Base-by-base conservation (phyloP, 208 protist species). In the Leishmania aethiopica region DNA sequence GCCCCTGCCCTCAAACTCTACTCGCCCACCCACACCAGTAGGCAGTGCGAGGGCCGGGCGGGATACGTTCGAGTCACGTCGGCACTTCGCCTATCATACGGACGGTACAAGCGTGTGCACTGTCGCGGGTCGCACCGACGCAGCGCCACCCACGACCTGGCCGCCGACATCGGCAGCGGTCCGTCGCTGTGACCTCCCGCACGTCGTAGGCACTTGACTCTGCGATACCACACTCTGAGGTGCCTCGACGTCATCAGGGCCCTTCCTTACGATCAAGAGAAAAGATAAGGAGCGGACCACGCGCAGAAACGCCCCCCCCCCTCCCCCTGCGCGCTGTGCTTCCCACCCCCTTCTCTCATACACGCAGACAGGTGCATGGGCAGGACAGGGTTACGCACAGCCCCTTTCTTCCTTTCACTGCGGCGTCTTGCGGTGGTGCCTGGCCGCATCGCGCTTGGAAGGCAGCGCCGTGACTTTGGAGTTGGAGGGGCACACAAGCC, bases 391-490 rank as follows among this genome's bases (percentile, higher is more conserved):
- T 2, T 49, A 49, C 67, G 5, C 67, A 49, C 40, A 3, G 1
- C 62, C 15, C 32, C 10, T 47, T n/a, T 72, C 7, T 28, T 72
- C 67, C 17, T 28, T 47, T n/a, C 7, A n/a, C n/a, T 25, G 25
- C 71, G 40, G 25, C 71, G 45, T 75, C 40, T 49, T 57, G 28
- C 15, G 25, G 47, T 32, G 8, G 71, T 57, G 47, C 17, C 47
- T 17, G 28, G n/a, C 71, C 51, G 73, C 25, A 8, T 35, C 35
- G 73, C 35, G 57, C 79, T 86, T 89, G 59, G 67, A 8, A 37
- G 82, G 85, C 57, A 89, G 70, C 45, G 57, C 75, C 22, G 22
- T 60, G 35, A 71, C 49, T 45, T 75, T 19, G 40, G 62, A 40
- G 1, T 45, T 8, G 19, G 71, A 59, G 22, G 77, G 70, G 11